Evolutionary conservation across 352 stramenopile species (phyloP).

Genomic region (Phytophthora chlamydospora): DNA sequence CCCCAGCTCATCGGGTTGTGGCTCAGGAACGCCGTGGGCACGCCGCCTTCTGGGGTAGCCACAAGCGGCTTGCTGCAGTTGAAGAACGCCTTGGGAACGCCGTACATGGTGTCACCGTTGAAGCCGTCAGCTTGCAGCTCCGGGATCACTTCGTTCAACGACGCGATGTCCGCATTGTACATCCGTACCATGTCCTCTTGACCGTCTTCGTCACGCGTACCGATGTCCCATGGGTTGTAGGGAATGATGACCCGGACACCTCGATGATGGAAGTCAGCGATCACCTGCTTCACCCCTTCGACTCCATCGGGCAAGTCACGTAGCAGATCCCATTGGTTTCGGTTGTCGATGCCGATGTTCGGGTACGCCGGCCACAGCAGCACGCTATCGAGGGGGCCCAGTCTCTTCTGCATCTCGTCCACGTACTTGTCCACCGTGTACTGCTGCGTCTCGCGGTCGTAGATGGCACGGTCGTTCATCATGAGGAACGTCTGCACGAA

Average conservation of each 20-base stretch:
- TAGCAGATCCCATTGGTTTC: slow-evolving; percentile 84
- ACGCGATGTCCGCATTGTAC: slow-evolving; percentile 77
- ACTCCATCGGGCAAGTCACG: slow-evolving; percentile 64
- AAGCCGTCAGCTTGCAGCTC: slow-evolving; percentile 72
- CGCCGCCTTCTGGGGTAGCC: slow-evolving; percentile 66
- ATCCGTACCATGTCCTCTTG: slow-evolving; percentile 65
- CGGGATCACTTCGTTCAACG: slow-evolving; percentile 44
- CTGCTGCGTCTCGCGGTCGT: slow-evolving; percentile 60
- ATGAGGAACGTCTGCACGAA: slow-evolving; percentile 83
- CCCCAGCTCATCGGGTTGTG: slow-evolving; percentile 86
- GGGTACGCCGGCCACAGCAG: slow-evolving; percentile 85
- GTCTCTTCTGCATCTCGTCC: slow-evolving; percentile 48
- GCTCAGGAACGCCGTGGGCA: slow-evolving; percentile 64
- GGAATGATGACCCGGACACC: slow-evolving; percentile 74
- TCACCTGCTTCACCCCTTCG: slow-evolving; percentile 45
- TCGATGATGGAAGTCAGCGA: slow-evolving; percentile 66
- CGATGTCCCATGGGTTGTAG: slow-evolving; percentile 88
- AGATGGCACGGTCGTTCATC: slow-evolving; percentile 81
- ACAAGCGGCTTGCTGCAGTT: slow-evolving; percentile 70
- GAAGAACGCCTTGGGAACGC: slow-evolving; percentile 80
- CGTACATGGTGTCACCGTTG: slow-evolving; percentile 91
- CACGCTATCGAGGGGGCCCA: slow-evolving; percentile 79
- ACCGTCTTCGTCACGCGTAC: slow-evolving; percentile 61
- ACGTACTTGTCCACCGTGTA: slow-evolving; percentile 82
- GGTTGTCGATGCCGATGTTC: slow-evolving; percentile 82